A percentile compares a stretch with the other conserved stretches of the same genome.
Evolutionary conservation across 2,329 filamentous ascomycete species (phyloP).

Genomic region (Verticillium tricorpus): DNA sequence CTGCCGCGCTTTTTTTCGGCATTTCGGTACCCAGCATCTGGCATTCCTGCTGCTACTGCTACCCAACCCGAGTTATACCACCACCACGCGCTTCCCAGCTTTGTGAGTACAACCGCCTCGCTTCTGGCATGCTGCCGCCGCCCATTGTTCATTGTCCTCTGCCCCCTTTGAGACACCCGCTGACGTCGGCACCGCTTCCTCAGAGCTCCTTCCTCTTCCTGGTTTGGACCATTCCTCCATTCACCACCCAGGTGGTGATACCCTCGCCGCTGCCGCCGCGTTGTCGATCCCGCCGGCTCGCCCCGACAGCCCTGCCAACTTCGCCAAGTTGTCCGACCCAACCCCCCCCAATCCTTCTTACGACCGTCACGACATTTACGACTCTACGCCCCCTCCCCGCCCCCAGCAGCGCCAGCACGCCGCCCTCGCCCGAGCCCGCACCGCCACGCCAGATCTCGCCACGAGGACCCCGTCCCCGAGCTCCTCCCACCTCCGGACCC

Average conservation of each 20-base stretch:
- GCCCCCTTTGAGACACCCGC: background rate
- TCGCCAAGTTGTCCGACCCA: conserved; percentile 43
- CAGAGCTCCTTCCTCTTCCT: background rate
- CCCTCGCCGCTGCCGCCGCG: conserved; percentile 27
- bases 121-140: background rate
- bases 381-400: conserved; percentile 32
- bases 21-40: background rate
- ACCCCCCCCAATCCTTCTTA: conserved; percentile 34
- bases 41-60: background rate
- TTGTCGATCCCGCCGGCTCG: conserved; percentile 40
- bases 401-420: conserved; percentile 39
- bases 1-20: background rate
- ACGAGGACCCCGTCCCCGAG: conserved; percentile 37
- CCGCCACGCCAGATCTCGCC: conserved; percentile 29
- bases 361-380: conserved; percentile 53
- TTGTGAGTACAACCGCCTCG: background rate
- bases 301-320: conserved; percentile 27
- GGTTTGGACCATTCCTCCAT: background rate
- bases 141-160: background rate
- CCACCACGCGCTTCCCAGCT: background rate
- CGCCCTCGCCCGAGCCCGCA: conserved; percentile 12
- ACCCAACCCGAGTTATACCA: background rate
- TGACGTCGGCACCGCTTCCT: background rate
- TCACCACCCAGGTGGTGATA: conserved; percentile 36
- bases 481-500: conserved; percentile 38